Conservation (phyloP, 1,284 basidiomycete genomes). For the Thelephora terrestris region DNA sequence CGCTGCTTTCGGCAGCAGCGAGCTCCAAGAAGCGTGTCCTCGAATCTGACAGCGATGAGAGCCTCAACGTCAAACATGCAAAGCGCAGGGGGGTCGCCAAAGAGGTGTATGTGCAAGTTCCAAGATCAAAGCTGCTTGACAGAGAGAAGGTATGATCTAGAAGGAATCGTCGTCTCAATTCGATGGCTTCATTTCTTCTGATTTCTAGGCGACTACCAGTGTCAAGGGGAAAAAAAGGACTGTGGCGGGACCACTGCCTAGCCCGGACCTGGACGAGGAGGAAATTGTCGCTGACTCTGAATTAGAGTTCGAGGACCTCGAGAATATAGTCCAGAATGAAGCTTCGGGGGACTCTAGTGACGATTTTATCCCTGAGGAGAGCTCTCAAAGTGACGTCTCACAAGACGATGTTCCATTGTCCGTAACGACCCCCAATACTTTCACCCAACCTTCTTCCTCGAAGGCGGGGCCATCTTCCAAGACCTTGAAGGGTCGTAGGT, state of each 20-base stretch:
- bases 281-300: conserved; percentile 1
- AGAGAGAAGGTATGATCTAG: neutral
- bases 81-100: neutral
- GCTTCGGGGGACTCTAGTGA: neutral
- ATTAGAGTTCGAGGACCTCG: neutral
- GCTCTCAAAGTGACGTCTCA: neutral
- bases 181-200: neutral
- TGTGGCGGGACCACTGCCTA: neutral
- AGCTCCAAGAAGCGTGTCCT: neutral
- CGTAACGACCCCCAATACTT: neutral
- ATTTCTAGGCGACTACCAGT: neutral
- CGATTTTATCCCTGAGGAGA: neutral
- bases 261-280: neutral
- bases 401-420: neutral
- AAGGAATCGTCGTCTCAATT: neutral
- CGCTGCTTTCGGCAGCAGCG: neutral
- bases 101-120: neutral
- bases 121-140: neutral
- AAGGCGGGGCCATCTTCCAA: no score
- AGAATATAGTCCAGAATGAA: neutral
- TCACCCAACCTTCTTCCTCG: no score
- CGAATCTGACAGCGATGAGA: neutral
- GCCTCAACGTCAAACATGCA: neutral
- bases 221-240: neutral
- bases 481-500: no score